A percentile compares a stretch with the other conserved stretches of the same genome.
phyloP scores from a whole-genome alignment of 2,329 filamentous ascomycete genomes.

The Aureobasidium zeae region DNA sequence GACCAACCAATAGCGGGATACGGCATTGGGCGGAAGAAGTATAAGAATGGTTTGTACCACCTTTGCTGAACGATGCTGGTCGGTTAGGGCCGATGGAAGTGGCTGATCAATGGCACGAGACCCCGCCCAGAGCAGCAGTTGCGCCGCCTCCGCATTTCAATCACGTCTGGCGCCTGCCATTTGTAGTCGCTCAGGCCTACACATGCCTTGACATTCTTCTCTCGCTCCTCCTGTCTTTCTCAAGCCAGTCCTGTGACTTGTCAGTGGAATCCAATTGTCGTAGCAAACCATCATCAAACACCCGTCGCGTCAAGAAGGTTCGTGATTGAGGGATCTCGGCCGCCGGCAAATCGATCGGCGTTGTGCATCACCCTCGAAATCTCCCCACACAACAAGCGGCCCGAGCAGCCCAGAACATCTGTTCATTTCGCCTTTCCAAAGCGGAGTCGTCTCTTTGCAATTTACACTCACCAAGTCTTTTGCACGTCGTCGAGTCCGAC shows the following conservation, averaged over 20 bases:
- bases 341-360: slow-evolving; percentile 11
- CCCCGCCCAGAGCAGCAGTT: slow-evolving; percentile 7
- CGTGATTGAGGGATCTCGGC: not conserved
- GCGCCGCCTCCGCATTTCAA: slow-evolving; percentile 13
- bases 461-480: slow-evolving; percentile 2
- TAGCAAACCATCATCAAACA: not conserved
- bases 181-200: slow-evolving; percentile 5
- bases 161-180: slow-evolving; percentile 8
- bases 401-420: slow-evolving; percentile 15
- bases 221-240: not conserved
- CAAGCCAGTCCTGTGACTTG: not conserved
- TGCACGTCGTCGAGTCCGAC: not conserved
- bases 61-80: not conserved
- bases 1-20: not conserved
- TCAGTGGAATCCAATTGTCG: not conserved
- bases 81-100: slow-evolving; percentile 13
- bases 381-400: slow-evolving; percentile 12
- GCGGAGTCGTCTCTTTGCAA: slow-evolving; percentile 13
- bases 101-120: slow-evolving; percentile 12
- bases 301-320: not conserved
- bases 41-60: slow-evolving; percentile 10
- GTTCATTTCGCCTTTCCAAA: slow-evolving; percentile 9
- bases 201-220: slow-evolving; percentile 4
- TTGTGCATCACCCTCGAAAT: slow-evolving; percentile 9
- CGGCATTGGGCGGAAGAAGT: not conserved